Evolutionary conservation across 1,284 basidiomycete genomes (phyloP), one percentile per base, ranked within the genome.

Genomic region (Cyathus olla): DNA sequence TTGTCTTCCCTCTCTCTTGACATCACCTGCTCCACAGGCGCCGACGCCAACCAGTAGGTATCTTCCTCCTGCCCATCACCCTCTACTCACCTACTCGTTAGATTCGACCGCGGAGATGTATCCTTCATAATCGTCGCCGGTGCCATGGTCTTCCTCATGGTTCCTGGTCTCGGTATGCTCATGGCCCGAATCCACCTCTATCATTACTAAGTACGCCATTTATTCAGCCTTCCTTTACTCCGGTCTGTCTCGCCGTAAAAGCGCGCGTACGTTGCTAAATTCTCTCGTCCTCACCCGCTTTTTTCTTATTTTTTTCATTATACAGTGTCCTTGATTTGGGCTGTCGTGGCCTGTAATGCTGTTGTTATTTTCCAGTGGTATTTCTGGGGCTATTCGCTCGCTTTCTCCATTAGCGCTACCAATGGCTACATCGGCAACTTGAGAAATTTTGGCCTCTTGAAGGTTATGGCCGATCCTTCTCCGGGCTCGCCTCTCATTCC

Each of bases 341-440:
- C 85, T 11, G 88, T 90, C 59, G 83, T 86, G 50, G 90, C 90
- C 6, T 85, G 87, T 69, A 92, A 94, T 65, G 91, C 93, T 3
- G 83, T 96, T 66, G 90, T 90, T 62, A 92, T 96, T 66, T 93
- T 98, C 80, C 95, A 97, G 73, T 96, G 94, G 94, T 95, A 85
- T 74, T 88, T 94, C 78, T 93, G 91, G 91, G 94, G 93, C 19
- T 95, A 95, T 78, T 92, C 91, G 1, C 82, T 95, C 37, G 92
- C 93, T 3, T 95, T 95, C 74, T 94, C 92, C 4, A 81, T 88
- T 13, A 87, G 90, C 1, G 93, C 93, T 44, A 87, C 87, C 62
- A 90, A 92, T 77, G 85, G 93, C 60, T 95, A 86, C 81, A 93
- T 96, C 62, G 95, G 95, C 57, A 89, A 95, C 72, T 83, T 95